Evolutionary conservation across 140 eudicot genomes (phyloP).

Genomic region (Senecio squalidus): DNA sequence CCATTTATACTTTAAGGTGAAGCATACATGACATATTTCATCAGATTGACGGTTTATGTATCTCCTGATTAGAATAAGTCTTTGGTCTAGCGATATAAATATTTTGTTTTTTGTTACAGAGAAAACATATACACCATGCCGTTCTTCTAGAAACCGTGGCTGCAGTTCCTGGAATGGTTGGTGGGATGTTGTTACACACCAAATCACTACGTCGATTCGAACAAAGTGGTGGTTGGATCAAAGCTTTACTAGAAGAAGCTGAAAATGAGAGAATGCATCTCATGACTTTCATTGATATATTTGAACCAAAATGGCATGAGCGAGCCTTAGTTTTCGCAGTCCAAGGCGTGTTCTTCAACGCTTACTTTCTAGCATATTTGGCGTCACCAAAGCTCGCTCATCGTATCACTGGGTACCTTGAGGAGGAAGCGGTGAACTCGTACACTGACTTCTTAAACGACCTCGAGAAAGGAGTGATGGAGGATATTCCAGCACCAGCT

Average conservation of each 20-base stretch:
- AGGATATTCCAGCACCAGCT: conserved; percentile 61
- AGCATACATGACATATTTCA: neutral
- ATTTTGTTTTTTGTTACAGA: conserved; percentile 35
- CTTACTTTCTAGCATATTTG: conserved; percentile 50
- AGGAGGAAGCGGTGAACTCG: conserved; percentile 73
- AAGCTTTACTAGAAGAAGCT: conserved; percentile 64
- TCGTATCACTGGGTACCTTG: conserved; percentile 57
- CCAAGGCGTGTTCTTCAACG: conserved; percentile 60
- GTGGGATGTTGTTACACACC: conserved; percentile 63
- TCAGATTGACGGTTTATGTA: too few relatives aligned
- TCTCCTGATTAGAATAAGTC: too few relatives aligned
- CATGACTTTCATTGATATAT: conserved; percentile 55
- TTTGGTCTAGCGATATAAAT: too few relatives aligned
- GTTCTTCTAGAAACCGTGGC: conserved; percentile 70
- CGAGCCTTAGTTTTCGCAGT: conserved; percentile 55
- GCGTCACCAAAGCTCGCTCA: conserved; percentile 68
- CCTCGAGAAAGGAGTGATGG: conserved; percentile 51
- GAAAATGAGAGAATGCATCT: conserved; percentile 74
- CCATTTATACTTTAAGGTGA: conserved; percentile 60
- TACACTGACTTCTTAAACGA: conserved; percentile 61
- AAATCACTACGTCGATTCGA: conserved; percentile 64
- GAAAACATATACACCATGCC: conserved; percentile 69
- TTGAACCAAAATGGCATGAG: conserved; percentile 57
- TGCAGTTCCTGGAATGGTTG: conserved; percentile 71
- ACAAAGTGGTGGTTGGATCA: conserved; percentile 80